These are phyloP conservation scores for Delonix regia DNA, from an alignment of 306 rosid genomes.

Conservation along the genomic window DNA sequence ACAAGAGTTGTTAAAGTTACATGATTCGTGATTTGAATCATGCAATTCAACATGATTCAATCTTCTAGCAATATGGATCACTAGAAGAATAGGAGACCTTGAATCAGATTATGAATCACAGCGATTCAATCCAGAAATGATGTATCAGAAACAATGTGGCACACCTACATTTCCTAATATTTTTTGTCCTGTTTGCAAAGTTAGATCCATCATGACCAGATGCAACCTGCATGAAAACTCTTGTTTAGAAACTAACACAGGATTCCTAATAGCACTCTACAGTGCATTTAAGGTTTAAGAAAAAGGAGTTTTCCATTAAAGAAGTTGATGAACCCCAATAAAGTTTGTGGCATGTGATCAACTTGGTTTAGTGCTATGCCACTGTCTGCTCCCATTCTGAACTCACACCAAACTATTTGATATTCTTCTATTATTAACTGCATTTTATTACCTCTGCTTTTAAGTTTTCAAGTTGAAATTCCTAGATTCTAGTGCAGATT, in stretches of 20 bases:
- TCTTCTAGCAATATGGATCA: not conserved
- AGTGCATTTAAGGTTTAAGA: no score
- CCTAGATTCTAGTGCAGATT: not conserved
- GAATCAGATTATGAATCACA: not conserved
- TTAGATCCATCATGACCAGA: not conserved
- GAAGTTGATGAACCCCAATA: not conserved
- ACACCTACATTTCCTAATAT: no score
- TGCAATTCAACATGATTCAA: not conserved
- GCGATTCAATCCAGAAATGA: not conserved
- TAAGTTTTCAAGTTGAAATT: not conserved
- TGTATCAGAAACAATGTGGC: not conserved
- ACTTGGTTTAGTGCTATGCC: no score
- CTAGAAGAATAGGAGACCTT: not conserved
- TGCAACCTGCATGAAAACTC: not conserved
- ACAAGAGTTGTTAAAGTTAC: not conserved
- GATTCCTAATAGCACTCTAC: no score
- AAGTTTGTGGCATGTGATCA: not conserved
- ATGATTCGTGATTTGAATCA: not conserved
- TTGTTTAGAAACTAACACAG: not conserved
- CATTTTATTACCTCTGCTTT: not conserved
- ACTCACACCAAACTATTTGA: no score
- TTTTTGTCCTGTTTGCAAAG: no score
- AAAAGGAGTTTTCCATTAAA: not conserved
- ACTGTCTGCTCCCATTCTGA: no score
- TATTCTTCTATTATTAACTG: no score